phyloP scores from a whole-genome alignment of 1,284 basidiomycete species.

The Naganishia albida region DNA sequence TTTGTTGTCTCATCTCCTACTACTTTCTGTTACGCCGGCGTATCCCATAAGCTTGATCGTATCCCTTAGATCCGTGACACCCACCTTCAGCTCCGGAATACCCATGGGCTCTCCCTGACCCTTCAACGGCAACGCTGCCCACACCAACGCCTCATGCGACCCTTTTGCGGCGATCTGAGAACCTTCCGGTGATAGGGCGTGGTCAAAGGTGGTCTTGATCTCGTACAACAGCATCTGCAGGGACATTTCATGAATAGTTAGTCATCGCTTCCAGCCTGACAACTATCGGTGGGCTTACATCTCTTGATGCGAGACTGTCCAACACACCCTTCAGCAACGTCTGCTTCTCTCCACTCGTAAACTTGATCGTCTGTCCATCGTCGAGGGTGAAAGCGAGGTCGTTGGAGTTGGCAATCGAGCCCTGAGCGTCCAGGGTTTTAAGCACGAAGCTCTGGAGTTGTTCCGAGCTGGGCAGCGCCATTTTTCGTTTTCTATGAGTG shows the following conservation, averaged over 20 bases:
- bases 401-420: slow-evolving; percentile 67
- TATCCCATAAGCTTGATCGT: background rate
- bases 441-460: slow-evolving; percentile 76
- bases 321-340: slow-evolving; percentile 79
- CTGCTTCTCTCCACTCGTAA: slow-evolving; percentile 71
- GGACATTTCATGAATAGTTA: background rate
- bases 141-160: slow-evolving; percentile 92
- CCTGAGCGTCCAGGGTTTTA: slow-evolving; percentile 63
- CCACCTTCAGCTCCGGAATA: slow-evolving; percentile 63
- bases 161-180: slow-evolving; percentile 73
- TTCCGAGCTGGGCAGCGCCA: slow-evolving; percentile 54
- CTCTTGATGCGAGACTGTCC: slow-evolving; percentile 81
- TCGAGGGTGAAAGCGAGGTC: slow-evolving; percentile 68
- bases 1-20: slow-evolving; percentile 83
- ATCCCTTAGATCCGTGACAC: slow-evolving; percentile 22
- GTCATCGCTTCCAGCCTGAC: background rate
- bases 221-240: slow-evolving; percentile 80
- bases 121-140: slow-evolving; percentile 73
- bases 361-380: slow-evolving; percentile 54
- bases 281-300: slow-evolving; percentile 60
- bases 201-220: slow-evolving; percentile 72
- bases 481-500: background rate
- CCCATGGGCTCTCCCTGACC: slow-evolving; percentile 69
- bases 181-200: slow-evolving; percentile 78
- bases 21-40: slow-evolving; percentile 55